Base-by-base conservation (phyloP, 106 monocot species). In the Hemerocallis citrina region DNA sequence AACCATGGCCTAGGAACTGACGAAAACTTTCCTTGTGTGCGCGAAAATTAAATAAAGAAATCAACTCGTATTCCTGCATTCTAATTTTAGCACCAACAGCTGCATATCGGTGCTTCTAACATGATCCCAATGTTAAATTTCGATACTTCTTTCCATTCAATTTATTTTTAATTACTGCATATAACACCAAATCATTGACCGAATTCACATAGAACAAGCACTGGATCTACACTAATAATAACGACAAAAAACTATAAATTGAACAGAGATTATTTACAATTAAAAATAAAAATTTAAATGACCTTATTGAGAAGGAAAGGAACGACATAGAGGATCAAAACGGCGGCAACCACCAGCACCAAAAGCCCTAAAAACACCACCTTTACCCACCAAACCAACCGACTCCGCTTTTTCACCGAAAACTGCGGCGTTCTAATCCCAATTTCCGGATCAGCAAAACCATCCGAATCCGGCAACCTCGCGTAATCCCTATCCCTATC, bases 291-390 rank as follows among this genome's bases (percentile, higher is more conserved):
- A 49, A 16, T 19, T n/a, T n/a, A n/a, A n/a, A 19, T 49, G 8
- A 52, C 52, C 52, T 52, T 52, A 10, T 29, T 12, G 28, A 52
- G 8, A 52, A 52, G 52, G 28, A 52, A 3, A 52, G 52, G 52
- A 15, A 22, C 52, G 12, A 27, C 52, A 52, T 52, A 52, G 28
- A 52, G 6, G 28, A 52, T 29, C 52, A 52, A 12, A 52, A 52
- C 9, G 7, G 10, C 52, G 28, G 52, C 52, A 52, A 43, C 7
- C 43, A 19, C 52, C 52, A 52, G 8, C 23, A 29, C 24, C 52
- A 52, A 52, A 1, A 52, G 3, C 2, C 20, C 5, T 19, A 52
- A 52, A 23, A 12, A 22, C 12, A 52, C 24, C 52, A 5, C 23
- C 28, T 52, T 52, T 9, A 52, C 12, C 52, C 52, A 52, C 52